Conservation (phyloP, 495 filamentous ascomycete genomes). For the Penicillium coffeae region DNA sequence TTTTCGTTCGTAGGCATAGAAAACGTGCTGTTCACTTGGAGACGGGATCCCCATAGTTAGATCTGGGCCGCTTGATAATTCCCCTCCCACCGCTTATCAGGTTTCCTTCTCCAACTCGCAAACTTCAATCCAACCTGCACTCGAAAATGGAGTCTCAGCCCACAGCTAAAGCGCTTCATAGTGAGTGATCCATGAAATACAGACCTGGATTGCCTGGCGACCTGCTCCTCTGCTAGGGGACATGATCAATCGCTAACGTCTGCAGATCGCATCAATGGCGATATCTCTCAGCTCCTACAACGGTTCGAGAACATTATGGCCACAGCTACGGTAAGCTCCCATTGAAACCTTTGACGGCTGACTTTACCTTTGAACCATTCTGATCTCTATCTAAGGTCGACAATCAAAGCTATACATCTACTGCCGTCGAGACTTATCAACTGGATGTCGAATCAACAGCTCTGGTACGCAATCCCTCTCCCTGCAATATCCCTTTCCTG, state of each 20-base stretch:
- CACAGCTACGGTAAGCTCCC: constrained; percentile 46
- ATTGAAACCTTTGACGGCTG: neutral
- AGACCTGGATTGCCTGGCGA: too few relatives aligned
- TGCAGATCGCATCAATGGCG: constrained; percentile 51
- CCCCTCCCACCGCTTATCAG: constrained; percentile 9
- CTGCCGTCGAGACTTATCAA: constrained; percentile 57
- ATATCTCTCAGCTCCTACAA: constrained; percentile 54
- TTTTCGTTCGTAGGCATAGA: too few relatives aligned
- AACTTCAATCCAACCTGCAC: neutral
- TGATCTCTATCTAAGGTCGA: constrained; percentile 26
- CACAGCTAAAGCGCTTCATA: constrained; percentile 35
- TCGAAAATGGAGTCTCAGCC: constrained; percentile 37
- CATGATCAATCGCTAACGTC: neutral
- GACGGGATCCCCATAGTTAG: neutral
- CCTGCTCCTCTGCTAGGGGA: too few relatives aligned
- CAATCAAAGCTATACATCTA: constrained; percentile 35
- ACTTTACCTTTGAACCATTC: neutral
- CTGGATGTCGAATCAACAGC: constrained; percentile 62
- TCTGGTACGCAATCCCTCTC: constrained; percentile 40
- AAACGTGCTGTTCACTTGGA: too few relatives aligned
- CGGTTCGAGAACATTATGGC: constrained; percentile 61
- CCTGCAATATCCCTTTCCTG: too few relatives aligned
- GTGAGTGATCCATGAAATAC: constrained; percentile 15
- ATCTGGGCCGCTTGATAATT: neutral
- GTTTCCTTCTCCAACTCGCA: neutral